Evolutionary conservation across 2,329 filamentous ascomycete genomes (phyloP).

Genomic region (Metarhizium humberi): DNA sequence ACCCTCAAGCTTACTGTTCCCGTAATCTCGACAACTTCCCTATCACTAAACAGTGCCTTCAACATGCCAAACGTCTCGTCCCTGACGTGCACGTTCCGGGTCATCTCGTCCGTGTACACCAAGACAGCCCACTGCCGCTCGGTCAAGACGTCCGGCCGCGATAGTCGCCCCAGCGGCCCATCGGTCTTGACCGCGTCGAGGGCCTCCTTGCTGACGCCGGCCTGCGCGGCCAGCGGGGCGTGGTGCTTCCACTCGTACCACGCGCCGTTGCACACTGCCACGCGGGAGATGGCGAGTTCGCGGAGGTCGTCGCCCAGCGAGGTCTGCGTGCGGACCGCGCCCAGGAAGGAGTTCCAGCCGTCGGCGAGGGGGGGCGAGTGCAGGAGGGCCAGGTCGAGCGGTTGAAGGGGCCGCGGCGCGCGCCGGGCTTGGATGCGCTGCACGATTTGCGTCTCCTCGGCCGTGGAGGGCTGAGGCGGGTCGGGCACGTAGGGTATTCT

Average conservation of each 20-base stretch:
- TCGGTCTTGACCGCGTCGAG: constrained; percentile 34
- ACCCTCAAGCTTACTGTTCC: constrained; percentile 46
- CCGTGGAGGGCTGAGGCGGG: constrained; percentile 34
- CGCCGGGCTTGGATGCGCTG: constrained; percentile 56
- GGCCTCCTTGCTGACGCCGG: constrained; percentile 44
- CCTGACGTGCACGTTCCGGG: constrained; percentile 57
- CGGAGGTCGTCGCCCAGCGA: constrained; percentile 46
- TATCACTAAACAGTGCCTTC: constrained; percentile 52
- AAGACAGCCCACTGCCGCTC: constrained; percentile 60
- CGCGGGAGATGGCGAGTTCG: constrained; percentile 72
- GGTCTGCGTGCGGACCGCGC: constrained; percentile 49
- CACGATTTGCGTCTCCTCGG: constrained; percentile 48
- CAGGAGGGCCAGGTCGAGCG: constrained; percentile 67
- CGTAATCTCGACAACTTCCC: constrained; percentile 73
- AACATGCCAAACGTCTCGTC: constrained; percentile 60
- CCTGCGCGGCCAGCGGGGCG: constrained; percentile 54
- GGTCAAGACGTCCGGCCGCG: constrained; percentile 33
- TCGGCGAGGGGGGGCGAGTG: constrained; percentile 67
- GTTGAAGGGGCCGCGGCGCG: constrained; percentile 58
- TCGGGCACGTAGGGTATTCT: constrained; percentile 56
- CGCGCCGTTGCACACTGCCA: constrained; percentile 70
- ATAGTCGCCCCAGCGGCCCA: constrained; percentile 9
- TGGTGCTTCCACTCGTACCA: constrained; percentile 84
- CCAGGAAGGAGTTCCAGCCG: constrained; percentile 65
- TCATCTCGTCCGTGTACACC: constrained; percentile 77